These are phyloP conservation scores for Prunus campanulata DNA, from an alignment of 306 rosid genomes.

Conservation along the genomic window DNA sequence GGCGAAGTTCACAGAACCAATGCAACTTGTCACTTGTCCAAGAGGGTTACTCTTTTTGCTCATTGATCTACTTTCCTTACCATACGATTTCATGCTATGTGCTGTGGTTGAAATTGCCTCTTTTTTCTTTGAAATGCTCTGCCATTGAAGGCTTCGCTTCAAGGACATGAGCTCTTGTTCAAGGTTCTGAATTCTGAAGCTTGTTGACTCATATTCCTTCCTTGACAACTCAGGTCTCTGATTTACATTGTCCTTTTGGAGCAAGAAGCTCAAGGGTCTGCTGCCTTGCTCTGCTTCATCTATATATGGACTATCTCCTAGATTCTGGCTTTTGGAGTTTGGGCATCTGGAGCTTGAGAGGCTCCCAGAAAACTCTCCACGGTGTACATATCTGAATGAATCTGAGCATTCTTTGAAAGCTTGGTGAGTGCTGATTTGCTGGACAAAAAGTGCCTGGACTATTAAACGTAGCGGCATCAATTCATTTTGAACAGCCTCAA, in stretches of 20 bases:
- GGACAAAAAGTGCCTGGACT: conserved; percentile 84
- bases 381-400: conserved; percentile 60
- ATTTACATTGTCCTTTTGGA: conserved; percentile 47
- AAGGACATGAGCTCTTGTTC: conserved; percentile 70
- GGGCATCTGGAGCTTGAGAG: conserved; percentile 59
- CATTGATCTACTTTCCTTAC: conserved; percentile 47
- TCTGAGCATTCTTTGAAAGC: conserved; percentile 82
- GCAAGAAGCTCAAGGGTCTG: conserved; percentile 59
- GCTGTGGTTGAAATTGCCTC: conserved; percentile 36
- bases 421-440: conserved; percentile 75
- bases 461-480: conserved; percentile 81
- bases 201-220: conserved; percentile 73
- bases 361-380: conserved; percentile 69
- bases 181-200: conserved; percentile 79
- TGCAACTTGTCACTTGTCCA: conserved; percentile 67
- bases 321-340: conserved; percentile 54
- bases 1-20: conserved; percentile 63
- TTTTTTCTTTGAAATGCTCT: conserved; percentile 43
- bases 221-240: conserved; percentile 50
- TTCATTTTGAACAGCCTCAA: conserved; percentile 90
- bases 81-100: conserved; percentile 36
- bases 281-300: conserved; percentile 50
- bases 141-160: conserved; percentile 66
- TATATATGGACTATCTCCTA: conserved; percentile 54
- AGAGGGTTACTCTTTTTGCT: conserved; percentile 54